These are phyloP conservation scores for Dentipellis sp. DNA, from an alignment of 768 basidiomycete species.

Conservation along the genomic window DNA sequence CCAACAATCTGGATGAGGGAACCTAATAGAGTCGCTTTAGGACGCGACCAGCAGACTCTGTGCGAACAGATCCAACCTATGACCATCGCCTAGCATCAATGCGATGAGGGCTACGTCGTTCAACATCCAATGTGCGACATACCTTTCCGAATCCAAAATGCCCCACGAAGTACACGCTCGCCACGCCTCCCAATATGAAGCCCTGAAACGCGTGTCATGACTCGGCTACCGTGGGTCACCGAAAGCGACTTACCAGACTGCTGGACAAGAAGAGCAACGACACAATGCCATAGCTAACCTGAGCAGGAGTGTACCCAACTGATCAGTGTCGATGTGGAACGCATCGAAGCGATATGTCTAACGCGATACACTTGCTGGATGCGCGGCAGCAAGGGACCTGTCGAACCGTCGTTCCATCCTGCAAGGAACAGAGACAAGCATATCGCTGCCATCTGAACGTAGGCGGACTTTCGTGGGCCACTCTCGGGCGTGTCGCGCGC, in stretches of 20 bases:
- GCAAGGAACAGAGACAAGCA: slow-evolving; percentile 1
- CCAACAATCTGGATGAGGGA: slow-evolving; percentile 11
- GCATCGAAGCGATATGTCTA: neutral
- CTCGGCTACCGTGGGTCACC: too few species aligned
- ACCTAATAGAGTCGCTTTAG: slow-evolving; percentile 5
- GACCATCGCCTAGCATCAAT: neutral
- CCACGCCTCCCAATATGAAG: neutral
- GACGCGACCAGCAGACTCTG: neutral
- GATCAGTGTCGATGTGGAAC: neutral
- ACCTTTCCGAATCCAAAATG: slow-evolving; percentile 3
- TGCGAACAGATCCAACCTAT: neutral
- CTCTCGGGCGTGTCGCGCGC: neutral
- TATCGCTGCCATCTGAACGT: neutral
- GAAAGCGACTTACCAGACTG: neutral
- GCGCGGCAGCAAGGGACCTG: slow-evolving; percentile 65
- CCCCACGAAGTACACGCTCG: neutral
- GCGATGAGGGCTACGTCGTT: neutral
- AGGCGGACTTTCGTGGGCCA: neutral
- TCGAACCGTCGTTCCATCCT: slow-evolving; percentile 30
- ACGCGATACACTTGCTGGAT: slow-evolving; percentile 51
- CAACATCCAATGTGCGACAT: neutral
- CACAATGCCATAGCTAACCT: slow-evolving; percentile 12
- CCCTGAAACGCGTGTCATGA: neutral
- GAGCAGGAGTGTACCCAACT: slow-evolving; percentile 44
- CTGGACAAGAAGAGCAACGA: slow-evolving; percentile 11